Conservation (phyloP, 768 basidiomycete genomes). For the Rhodotorula kratochvilovae region DNA sequence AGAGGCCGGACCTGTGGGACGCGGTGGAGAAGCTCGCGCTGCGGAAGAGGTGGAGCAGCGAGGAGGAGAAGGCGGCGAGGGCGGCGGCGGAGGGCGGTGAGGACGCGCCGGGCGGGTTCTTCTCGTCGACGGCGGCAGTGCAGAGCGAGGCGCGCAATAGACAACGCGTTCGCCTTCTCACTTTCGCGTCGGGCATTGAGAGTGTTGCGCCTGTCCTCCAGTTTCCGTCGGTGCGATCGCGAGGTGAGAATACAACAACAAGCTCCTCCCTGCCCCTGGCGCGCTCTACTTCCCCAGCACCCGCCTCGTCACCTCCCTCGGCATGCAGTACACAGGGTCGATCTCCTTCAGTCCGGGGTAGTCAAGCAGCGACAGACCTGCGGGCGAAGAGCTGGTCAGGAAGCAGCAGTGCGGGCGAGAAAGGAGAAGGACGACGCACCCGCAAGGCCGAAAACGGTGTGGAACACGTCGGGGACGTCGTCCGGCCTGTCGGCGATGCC, state of each 20-base stretch:
- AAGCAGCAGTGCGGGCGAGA: neutral
- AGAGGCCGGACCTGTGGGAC: conserved; percentile 21
- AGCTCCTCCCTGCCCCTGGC: no score
- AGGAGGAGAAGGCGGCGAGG: neutral
- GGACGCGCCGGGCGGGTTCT: neutral
- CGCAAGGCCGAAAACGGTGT: conserved; percentile 86
- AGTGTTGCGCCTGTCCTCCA: no score
- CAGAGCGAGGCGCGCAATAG: neutral
- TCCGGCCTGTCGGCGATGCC: conserved; percentile 92
- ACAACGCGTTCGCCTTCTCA: neutral
- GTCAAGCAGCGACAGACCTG: conserved; percentile 80
- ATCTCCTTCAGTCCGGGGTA: conserved; percentile 77
- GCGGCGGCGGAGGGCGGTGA: neutral
- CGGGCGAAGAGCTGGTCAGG: neutral
- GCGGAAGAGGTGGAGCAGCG: neutral
- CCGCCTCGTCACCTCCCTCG: conserved; percentile 54
- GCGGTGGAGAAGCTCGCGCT: conserved; percentile 5
- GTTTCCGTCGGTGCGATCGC: no score
- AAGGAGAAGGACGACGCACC: conserved; percentile 50
- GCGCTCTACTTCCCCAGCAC: neutral
- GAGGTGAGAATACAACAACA: neutral
- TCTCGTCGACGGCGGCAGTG: neutral
- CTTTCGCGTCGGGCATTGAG: neutral
- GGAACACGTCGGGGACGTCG: conserved; percentile 95
- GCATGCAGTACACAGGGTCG: conserved; percentile 97